These are phyloP conservation scores for Yamadazyma jaroonii DNA, from an alignment of 1,139 yeast species.

Conservation along the genomic window DNA sequence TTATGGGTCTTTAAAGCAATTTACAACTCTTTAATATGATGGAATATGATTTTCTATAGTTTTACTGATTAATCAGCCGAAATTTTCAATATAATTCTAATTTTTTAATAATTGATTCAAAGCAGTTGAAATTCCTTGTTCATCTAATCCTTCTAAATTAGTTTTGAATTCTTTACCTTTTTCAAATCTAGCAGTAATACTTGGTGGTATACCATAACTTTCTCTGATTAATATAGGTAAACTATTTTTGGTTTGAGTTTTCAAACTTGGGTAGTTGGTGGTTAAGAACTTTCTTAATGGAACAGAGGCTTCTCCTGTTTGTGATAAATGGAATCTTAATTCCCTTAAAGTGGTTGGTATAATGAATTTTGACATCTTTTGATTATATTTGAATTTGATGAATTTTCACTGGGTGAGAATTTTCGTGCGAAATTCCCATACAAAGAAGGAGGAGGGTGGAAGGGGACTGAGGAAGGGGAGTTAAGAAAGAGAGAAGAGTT, in stretches of 20 bases:
- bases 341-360: constrained; percentile 69
- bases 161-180: constrained; percentile 44
- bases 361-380: constrained; percentile 52
- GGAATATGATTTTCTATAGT: not conserved
- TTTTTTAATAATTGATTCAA: constrained; percentile 37
- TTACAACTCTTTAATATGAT: too few species aligned
- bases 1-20: not conserved
- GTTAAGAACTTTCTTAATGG: constrained; percentile 63
- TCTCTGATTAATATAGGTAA: constrained; percentile 77
- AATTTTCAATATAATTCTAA: constrained; percentile 4
- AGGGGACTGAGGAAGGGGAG: too few species aligned
- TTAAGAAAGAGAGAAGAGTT: too few species aligned
- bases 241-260: constrained; percentile 39
- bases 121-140: constrained; percentile 35
- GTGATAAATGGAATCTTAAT: constrained; percentile 76
- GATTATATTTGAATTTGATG: constrained; percentile 1
- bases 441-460: too few species aligned
- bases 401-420: constrained; percentile 8
- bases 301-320: constrained; percentile 66
- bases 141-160: constrained; percentile 46
- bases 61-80: not conserved
- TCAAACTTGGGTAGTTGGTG: constrained; percentile 59
- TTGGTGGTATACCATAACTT: constrained; percentile 68
- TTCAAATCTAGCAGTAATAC: constrained; percentile 67
- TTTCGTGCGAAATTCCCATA: not conserved